Evolutionary conservation across 78 protist species (phyloP), one percentile per base, ranked within the genome.

Genomic region (Neovahlkampfia damariscottae): DNA sequence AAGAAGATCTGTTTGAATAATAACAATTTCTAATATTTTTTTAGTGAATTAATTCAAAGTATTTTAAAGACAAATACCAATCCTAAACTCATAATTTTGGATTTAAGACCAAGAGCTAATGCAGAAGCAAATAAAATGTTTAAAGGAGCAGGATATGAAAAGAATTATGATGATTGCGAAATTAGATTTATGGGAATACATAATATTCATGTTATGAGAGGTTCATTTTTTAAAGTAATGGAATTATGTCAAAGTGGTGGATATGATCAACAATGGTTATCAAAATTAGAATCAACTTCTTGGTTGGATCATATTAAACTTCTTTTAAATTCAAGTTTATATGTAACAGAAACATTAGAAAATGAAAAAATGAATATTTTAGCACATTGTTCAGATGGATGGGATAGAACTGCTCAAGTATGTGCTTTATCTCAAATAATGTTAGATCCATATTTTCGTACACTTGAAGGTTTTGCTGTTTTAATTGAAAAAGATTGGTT

Each of bases 401-500:
- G 83, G 83, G 83, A 79, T 58, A 67, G 86, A 27, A 82, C 86
- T 9, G 7, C 86, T 37, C 86, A 82, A 66, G 80, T 81, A 5
- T 9, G n/a, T 30, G n/a, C 94, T 9, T 71, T 91, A 8, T 73
- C 95, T 5, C 31, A 78, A 69, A 70, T 95, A 8, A 3, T 84
- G 10, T 78, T 91, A 27, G 98, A 95, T 50, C 86, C 95, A 4
- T 90, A 78, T 81, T 93, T 84, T 58, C 91, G 98, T 58, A 95
- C 96, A 8, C 19, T 90, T 38, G 71, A 41, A 5, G 96, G 96
- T 29, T 88, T 91, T 67, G 89, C 71, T 9, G 90, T 86, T 0
- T 69, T 94, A 38, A 85, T 94, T 7, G 93, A 91, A 87, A 85
- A 93, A 70, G 99, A 95, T 76, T 96, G 96, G 96, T 72, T 86